Evolutionary conservation across 371 early-diverging fungal genomes (phyloP), one percentile per base, ranked within the genome.

Genomic region (Fennellomyces sp.): DNA sequence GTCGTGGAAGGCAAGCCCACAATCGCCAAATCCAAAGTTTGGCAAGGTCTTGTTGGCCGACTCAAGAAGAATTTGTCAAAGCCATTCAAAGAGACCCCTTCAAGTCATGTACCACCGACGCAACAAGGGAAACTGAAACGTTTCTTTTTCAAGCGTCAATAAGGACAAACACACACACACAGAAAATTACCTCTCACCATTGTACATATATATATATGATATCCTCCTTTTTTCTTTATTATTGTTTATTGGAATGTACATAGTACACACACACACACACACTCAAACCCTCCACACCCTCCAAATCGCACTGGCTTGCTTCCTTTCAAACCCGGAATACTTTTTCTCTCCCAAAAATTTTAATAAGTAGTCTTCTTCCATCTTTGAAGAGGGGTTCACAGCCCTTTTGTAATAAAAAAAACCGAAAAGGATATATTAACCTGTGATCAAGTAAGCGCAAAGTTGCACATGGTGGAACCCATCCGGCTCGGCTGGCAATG

Each of bases 171-270:
- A n/a, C n/a, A n/a, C n/a, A n/a, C n/a, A n/a, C n/a, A n/a, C n/a
- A n/a, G n/a, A n/a, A n/a, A n/a, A n/a, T n/a, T n/a, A n/a, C 52
- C 29, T 29, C 52, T 31, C 52, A 11, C 52, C 30, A 21, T 52
- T 52, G 52, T 52, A 52, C 36, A 36, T 52, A 35, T 52, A 28
- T 49, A 49, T 49, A 28, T 49, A 42, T 33, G 35, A 33, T 45
- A 45, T 1, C 15, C 39, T 39, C 15, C 23, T 12, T 52, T 33
- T 6, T 23, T 31, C 52, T 19, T 31, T 29, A 6, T 15, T 13
- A 12, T 52, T 52, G 8, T 17, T 52, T 33, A 23, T 52, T 52
- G n/a, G 15, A 39, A 39, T 45, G 45, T 45, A 45, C 45, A 45
- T 45, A 45, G 45, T 45, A 45, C 45, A 45, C 17, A 45, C 0